phyloP scores from a whole-genome alignment of 805 yeast genomes.

The Cyberlindnera maclurae region DNA sequence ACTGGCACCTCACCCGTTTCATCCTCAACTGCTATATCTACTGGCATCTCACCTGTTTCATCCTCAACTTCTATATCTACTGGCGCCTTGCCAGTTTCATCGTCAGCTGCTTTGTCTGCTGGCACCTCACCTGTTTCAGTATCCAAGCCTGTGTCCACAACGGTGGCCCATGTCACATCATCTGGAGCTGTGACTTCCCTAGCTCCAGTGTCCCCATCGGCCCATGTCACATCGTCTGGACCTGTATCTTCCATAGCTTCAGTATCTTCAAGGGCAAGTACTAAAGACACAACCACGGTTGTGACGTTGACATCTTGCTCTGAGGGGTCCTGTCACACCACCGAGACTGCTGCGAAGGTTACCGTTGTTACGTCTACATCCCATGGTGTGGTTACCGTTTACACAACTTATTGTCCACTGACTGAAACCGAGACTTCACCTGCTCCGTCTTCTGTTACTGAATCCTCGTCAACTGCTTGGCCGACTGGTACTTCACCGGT shows the following conservation, averaged over 20 bases:
- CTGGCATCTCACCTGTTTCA: slow-evolving; percentile 3
- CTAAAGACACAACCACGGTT: slow-evolving; percentile 17
- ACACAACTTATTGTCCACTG: slow-evolving; percentile 36
- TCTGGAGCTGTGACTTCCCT: too few species aligned
- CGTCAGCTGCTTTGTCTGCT: too few species aligned
- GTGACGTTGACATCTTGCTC: slow-evolving; percentile 27
- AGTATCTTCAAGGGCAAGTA: too few species aligned
- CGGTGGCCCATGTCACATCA: too few species aligned
- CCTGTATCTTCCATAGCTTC: slow-evolving; percentile 6
- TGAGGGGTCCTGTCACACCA: slow-evolving; percentile 23
- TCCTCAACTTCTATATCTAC: background rate
- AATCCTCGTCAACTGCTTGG: background rate
- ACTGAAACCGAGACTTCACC: slow-evolving; percentile 8
- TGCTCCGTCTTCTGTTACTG: too few species aligned
- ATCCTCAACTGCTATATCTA: background rate
- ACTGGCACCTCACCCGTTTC: slow-evolving; percentile 1
- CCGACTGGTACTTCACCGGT: slow-evolving; percentile 4
- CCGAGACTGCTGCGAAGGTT: slow-evolving; percentile 19
- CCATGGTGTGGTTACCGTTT: slow-evolving; percentile 26
- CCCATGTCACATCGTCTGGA: background rate
- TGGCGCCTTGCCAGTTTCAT: too few species aligned
- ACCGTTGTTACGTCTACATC: slow-evolving; percentile 29
- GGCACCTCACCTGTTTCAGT: too few species aligned
- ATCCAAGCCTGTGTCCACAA: too few species aligned
- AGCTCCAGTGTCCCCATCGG: too few species aligned